phyloP scores from a whole-genome alignment of 1,139 yeast genomes.

The Taiozyma sp. region DNA sequence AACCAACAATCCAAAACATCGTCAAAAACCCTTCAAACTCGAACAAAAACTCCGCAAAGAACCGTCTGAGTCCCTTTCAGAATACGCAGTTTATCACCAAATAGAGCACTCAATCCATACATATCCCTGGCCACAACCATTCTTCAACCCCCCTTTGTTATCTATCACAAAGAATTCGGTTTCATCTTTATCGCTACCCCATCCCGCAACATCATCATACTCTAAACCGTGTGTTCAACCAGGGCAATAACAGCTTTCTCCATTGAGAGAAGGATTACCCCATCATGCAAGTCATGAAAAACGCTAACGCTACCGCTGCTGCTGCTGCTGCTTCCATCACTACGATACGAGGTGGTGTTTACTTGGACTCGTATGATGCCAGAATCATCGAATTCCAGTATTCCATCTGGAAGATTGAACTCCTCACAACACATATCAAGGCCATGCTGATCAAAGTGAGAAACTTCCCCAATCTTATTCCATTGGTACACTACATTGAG shows the following conservation, averaged over 20 bases:
- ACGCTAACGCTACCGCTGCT: constrained; percentile 4
- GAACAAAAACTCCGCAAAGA: too few relatives aligned
- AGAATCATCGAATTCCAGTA: constrained; percentile 17
- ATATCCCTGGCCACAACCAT: too few relatives aligned
- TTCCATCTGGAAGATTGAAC: constrained; percentile 25
- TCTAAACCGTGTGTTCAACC: not conserved
- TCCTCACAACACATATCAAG: constrained; percentile 19
- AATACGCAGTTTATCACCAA: too few relatives aligned
- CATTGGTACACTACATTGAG: constrained; percentile 26
- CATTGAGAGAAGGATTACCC: too few relatives aligned
- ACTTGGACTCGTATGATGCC: constrained; percentile 25
- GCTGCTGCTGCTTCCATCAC: constrained; percentile 10
- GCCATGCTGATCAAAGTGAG: constrained; percentile 21
- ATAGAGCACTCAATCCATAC: too few relatives aligned
- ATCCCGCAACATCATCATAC: not conserved
- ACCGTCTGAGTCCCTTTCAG: too few relatives aligned
- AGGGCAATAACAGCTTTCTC: too few relatives aligned
- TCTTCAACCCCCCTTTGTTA: too few relatives aligned
- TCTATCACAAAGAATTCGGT: too few relatives aligned
- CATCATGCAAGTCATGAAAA: not conserved
- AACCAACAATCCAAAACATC: too few relatives aligned
- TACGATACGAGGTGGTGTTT: constrained; percentile 9
- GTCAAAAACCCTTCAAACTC: too few relatives aligned
- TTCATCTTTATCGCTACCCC: too few relatives aligned
- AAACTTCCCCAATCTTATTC: constrained; percentile 11